Evolutionary conservation across 441 rosid genomes (phyloP).

Genomic region (Gossypium schwendimanii): DNA sequence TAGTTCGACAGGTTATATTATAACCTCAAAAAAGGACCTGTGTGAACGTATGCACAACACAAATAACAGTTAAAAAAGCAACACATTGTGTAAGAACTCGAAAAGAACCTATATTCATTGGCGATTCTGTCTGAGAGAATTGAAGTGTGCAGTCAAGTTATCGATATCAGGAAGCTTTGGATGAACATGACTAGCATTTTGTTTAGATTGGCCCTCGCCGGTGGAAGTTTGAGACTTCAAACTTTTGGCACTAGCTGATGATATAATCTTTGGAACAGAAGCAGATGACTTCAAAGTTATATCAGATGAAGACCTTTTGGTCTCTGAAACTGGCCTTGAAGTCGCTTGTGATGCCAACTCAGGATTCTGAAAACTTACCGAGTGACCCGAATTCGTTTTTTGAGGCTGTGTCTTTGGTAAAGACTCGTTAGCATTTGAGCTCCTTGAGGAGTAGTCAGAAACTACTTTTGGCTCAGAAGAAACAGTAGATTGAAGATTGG

Average conservation of each 20-base stretch:
- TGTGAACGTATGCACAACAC: slow-evolving; percentile 1
- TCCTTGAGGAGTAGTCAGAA: slow-evolving; percentile 17
- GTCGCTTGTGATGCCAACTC: slow-evolving; percentile 26
- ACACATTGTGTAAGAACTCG: background rate
- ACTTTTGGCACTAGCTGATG: slow-evolving; percentile 22
- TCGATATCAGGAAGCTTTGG: slow-evolving; percentile 93
- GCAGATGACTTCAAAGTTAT: slow-evolving; percentile 21
- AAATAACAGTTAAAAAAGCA: background rate
- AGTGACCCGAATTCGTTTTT: slow-evolving; percentile 15
- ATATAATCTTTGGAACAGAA: slow-evolving; percentile 16
- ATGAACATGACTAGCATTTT: slow-evolving; percentile 73
- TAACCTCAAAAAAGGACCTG: background rate
- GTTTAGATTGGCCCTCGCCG: slow-evolving; percentile 23
- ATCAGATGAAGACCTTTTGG: slow-evolving; percentile 22
- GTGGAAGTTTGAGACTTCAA: slow-evolving; percentile 22
- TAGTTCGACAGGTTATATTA: background rate
- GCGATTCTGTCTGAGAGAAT: slow-evolving; percentile 46
- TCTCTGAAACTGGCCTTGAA: slow-evolving; percentile 26
- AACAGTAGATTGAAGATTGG: slow-evolving; percentile 15
- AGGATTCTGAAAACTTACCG: slow-evolving; percentile 15
- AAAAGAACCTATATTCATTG: slow-evolving; percentile 25
- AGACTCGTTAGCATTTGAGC: slow-evolving; percentile 17
- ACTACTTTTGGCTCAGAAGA: slow-evolving; percentile 10
- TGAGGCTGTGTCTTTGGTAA: slow-evolving; percentile 14
- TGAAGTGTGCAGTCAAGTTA: slow-evolving; percentile 43